Evolutionary conservation across 1,284 basidiomycete species (phyloP), one percentile per base, ranked within the genome.

Genomic region (Earliella scabrosa): DNA sequence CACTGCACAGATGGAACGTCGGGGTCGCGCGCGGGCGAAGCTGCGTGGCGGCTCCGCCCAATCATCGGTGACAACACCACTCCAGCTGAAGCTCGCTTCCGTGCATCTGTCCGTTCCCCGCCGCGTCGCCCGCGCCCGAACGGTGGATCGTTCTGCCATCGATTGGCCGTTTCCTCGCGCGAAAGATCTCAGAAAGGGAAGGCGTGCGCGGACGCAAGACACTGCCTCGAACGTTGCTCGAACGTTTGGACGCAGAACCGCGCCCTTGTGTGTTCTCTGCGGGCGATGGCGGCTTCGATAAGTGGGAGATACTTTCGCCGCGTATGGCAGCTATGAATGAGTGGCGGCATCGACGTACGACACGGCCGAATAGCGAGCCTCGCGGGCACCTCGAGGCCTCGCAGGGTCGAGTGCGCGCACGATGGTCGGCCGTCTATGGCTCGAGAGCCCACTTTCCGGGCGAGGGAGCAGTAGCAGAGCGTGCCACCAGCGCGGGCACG

Each of bases 261-360:
- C n/a, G n/a, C n/a, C n/a, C 35, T 38, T 38, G 40, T 27, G 46
- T 47, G 53, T 40, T 45, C 45, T 35, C 45, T 49, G 58, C 45
- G 58, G 47, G 52, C 46, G 44, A 45, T 45, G 52, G n/a, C n/a
- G n/a, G n/a, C 50, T 52, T 46, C 49, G 59, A 60, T 55, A 57
- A 45, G 55, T 52, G 59, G 59, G 59, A 55, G 56, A 58, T 58
- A 34, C 34, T 32, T 47, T 47, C 27, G n/a, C 56, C 47, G 26
- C 24, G 45, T 46, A 21, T 47, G 52, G 52, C 27, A 36, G n/a
- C 24, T 38, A 16, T 54, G 55, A 57, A 52, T 52, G 45, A 36
- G 56, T 54, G 48, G 45, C 34, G 31, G 20, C 16, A 21, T 9
- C 21, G 31, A 23, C 43, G 52, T 46, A 41, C 44, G 52, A 31